These are phyloP conservation scores for Cynara cardunculus DNA, from an alignment of 129 eudicot genomes.

Conservation along the genomic window DNA sequence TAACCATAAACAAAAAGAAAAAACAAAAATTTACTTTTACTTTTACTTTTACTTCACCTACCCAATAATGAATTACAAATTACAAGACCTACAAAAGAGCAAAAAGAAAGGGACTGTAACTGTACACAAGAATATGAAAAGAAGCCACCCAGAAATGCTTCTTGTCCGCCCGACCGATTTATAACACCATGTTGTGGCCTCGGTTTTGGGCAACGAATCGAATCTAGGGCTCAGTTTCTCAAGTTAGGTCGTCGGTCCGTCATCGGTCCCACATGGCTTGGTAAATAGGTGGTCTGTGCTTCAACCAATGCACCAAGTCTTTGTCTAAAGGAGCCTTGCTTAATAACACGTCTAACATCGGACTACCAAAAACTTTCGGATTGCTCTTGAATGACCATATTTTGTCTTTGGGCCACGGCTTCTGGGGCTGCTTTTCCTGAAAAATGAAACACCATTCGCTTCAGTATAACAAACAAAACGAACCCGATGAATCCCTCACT, in stretches of 20 bases:
- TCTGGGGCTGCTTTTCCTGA: slow-evolving; percentile 92
- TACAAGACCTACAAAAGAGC: slow-evolving; percentile 42
- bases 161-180: slow-evolving; percentile 5
- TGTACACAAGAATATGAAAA: slow-evolving; percentile 80
- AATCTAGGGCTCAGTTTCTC: slow-evolving; percentile 20
- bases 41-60: slow-evolving; percentile 33
- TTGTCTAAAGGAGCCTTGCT: slow-evolving; percentile 54
- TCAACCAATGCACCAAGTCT: slow-evolving; percentile 87
- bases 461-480: neutral
- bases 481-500: neutral
- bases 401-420: slow-evolving; percentile 85
- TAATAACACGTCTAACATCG: slow-evolving; percentile 83
- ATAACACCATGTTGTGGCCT: slow-evolving; percentile 9
- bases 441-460: neutral
- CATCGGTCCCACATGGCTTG: slow-evolving; percentile 91
- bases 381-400: slow-evolving; percentile 75
- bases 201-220: slow-evolving; percentile 1
- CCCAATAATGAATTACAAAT: slow-evolving; percentile 56
- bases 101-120: slow-evolving; percentile 21
- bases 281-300: slow-evolving; percentile 75
- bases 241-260: slow-evolving; percentile 7
- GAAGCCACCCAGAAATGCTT: slow-evolving; percentile 24
- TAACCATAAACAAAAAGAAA: neutral
- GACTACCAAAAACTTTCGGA: slow-evolving; percentile 72
- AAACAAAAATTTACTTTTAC: neutral